A percentile compares a stretch with the other conserved stretches of the same genome.
phyloP scores from a whole-genome alignment of 179 eudicot genomes.

The Corrigiola litoralis region DNA sequence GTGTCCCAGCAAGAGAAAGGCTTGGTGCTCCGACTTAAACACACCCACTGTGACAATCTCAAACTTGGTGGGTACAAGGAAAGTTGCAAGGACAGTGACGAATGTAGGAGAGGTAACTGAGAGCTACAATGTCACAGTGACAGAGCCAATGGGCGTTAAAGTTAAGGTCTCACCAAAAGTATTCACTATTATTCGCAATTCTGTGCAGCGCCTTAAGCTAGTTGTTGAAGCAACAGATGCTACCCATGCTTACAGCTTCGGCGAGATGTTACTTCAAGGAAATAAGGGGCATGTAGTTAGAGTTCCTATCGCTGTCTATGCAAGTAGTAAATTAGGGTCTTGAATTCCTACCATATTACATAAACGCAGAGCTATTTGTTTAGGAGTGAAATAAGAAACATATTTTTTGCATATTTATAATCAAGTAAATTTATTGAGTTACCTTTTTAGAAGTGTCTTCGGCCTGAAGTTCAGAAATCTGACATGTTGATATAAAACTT shows the following conservation, averaged over 20 bases:
- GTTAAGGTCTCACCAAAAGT: slow-evolving; percentile 34
- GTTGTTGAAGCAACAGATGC: slow-evolving; percentile 39
- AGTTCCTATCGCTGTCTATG: slow-evolving; percentile 56
- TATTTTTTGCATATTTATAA: no score
- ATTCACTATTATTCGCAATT: slow-evolving; percentile 35
- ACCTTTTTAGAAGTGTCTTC: no score
- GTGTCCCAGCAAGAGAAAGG: slow-evolving; percentile 34
- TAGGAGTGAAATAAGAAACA: no score
- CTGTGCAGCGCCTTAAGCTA: slow-evolving; percentile 33
- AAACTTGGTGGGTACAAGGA: slow-evolving; percentile 53
- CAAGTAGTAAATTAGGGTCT: slow-evolving; percentile 41
- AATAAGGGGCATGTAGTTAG: slow-evolving; percentile 47
- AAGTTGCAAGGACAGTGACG: slow-evolving; percentile 41
- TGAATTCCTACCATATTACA: no score
- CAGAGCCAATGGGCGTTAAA: slow-evolving; percentile 47
- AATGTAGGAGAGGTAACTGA: slow-evolving; percentile 46
- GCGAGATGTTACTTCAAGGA: slow-evolving; percentile 49
- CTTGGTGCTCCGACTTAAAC: slow-evolving; percentile 62
- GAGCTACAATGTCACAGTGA: slow-evolving; percentile 38
- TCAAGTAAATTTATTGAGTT: no score
- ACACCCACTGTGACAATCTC: slow-evolving; percentile 49
- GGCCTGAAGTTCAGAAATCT: no score
- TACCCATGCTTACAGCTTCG: slow-evolving; percentile 48
- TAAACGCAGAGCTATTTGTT: no score
- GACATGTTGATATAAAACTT: no score